Evolutionary conservation across 202 grass and related monocot species (phyloP).

Genomic region (Carex arenaria): DNA sequence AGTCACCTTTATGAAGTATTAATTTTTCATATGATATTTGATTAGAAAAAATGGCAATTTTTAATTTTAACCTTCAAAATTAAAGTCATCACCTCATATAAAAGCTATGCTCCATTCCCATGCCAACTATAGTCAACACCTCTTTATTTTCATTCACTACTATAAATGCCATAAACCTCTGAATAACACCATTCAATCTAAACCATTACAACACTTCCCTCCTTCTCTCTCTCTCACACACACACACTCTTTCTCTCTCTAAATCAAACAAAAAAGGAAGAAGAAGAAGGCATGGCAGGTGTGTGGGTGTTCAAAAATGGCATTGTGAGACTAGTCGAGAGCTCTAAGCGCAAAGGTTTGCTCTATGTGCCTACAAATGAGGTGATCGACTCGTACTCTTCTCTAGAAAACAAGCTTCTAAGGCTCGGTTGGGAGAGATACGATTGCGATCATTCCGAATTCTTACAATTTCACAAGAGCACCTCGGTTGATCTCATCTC

Average conservation of each 20-base stretch:
- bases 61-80: background rate
- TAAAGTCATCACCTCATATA: background rate
- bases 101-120: background rate
- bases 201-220: background rate
- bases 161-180: background rate
- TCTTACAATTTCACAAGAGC: conserved; percentile 84
- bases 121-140: background rate
- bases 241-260: background rate
- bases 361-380: conserved; percentile 56
- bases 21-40: background rate
- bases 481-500: conserved; percentile 85
- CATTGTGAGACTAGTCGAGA: conserved; percentile 77
- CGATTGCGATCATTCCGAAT: conserved; percentile 22
- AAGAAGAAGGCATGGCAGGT: conserved; percentile 41
- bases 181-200: background rate
- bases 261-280: background rate
- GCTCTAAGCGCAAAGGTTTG: conserved; percentile 61
- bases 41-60: background rate
- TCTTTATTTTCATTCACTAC: background rate
- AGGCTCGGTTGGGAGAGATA: conserved; percentile 86
- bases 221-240: background rate
- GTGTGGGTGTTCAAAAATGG: conserved; percentile 98
- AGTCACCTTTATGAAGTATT: no score
- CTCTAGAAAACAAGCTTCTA: conserved; percentile 59
- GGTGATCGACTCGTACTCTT: conserved; percentile 57